These are phyloP conservation scores for Delphinella strobiligena DNA, from an alignment of 2,329 filamentous ascomycete genomes.

Conservation along the genomic window DNA sequence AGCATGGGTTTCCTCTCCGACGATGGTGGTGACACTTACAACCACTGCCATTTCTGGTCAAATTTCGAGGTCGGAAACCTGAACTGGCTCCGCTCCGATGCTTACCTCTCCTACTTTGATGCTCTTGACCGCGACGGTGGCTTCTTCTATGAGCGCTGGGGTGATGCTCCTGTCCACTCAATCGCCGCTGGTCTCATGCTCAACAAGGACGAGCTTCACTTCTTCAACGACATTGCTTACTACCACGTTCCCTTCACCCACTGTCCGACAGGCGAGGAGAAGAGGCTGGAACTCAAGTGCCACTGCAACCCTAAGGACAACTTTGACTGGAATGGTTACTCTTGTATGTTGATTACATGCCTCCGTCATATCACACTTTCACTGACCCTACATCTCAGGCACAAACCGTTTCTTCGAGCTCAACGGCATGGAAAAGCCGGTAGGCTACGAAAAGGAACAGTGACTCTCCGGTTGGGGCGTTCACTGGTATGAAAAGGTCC, in stretches of 20 bases:
- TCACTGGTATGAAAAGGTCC: not conserved
- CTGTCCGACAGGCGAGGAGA: slow-evolving; percentile 84
- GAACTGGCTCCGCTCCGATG: slow-evolving; percentile 60
- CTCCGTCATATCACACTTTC: not conserved
- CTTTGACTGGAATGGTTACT: slow-evolving; percentile 99
- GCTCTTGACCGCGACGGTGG: slow-evolving; percentile 80
- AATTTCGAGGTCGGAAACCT: not conserved
- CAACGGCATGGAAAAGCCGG: slow-evolving; percentile 69
- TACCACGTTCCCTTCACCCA: slow-evolving; percentile 97
- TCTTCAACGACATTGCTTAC: slow-evolving; percentile 98
- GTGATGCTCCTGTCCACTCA: slow-evolving; percentile 95
- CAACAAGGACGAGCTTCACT: slow-evolving; percentile 88
- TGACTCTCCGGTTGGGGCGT: slow-evolving; percentile 12
- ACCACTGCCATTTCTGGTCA: slow-evolving; percentile 73
- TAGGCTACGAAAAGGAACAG: slow-evolving; percentile 57
- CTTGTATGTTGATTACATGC: slow-evolving; percentile 52
- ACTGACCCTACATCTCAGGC: slow-evolving; percentile 38
- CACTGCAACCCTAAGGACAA: slow-evolving; percentile 93
- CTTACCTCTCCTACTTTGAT: slow-evolving; percentile 86
- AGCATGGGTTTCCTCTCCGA: slow-evolving; percentile 86
- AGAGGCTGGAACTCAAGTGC: slow-evolving; percentile 73
- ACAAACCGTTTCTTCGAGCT: slow-evolving; percentile 78
- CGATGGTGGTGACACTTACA: slow-evolving; percentile 83
- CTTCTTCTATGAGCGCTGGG: slow-evolving; percentile 99
- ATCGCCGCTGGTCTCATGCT: slow-evolving; percentile 81